These are phyloP conservation scores for Schizochytrium sp. DNA, from an alignment of 108 stramenopile species.

Conservation along the genomic window DNA sequence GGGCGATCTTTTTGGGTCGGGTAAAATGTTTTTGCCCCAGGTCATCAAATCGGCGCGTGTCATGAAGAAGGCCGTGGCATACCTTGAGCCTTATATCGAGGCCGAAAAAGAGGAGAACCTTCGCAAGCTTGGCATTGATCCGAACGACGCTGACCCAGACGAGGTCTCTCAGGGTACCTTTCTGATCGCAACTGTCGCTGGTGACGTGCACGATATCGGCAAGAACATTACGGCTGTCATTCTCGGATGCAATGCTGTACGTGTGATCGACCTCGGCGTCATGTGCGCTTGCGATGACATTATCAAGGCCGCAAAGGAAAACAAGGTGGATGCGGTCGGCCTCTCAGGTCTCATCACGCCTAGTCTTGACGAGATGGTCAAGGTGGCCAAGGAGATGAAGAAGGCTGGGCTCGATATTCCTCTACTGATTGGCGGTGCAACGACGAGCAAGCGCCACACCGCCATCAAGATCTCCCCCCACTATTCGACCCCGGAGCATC, in stretches of 20 bases:
- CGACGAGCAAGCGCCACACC: slow-evolving; percentile 98
- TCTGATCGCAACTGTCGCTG: slow-evolving; percentile 98
- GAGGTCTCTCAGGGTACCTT: slow-evolving; percentile 85
- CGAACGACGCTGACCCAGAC: slow-evolving; percentile 70
- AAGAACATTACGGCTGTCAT: slow-evolving; percentile 99
- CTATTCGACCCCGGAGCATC: slow-evolving; percentile 77
- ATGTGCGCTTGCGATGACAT: slow-evolving; percentile 93
- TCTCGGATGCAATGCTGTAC: slow-evolving; percentile 98
- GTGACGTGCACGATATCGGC: slow-evolving; percentile 99
- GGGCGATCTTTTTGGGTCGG: slow-evolving; percentile 95
- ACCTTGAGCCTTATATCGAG: slow-evolving; percentile 98
- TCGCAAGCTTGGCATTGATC: slow-evolving; percentile 74
- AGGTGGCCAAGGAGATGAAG: slow-evolving; percentile 90
- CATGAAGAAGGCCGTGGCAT: slow-evolving; percentile 99
- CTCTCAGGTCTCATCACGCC: slow-evolving; percentile 98
- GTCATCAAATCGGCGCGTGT: slow-evolving; percentile 99
- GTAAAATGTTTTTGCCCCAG: slow-evolving; percentile 99
- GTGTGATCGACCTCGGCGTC: slow-evolving; percentile 98
- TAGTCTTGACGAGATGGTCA: slow-evolving; percentile 98
- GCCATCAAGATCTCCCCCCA: slow-evolving; percentile 96
- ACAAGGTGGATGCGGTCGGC: slow-evolving; percentile 91
- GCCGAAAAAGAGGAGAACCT: slow-evolving; percentile 82
- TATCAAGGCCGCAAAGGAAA: slow-evolving; percentile 81
- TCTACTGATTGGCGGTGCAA: slow-evolving; percentile 95
- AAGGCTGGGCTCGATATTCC: slow-evolving; percentile 89